These are phyloP conservation scores for Citrus medica DNA, from an alignment of 345 rosid species.

Conservation along the genomic window DNA sequence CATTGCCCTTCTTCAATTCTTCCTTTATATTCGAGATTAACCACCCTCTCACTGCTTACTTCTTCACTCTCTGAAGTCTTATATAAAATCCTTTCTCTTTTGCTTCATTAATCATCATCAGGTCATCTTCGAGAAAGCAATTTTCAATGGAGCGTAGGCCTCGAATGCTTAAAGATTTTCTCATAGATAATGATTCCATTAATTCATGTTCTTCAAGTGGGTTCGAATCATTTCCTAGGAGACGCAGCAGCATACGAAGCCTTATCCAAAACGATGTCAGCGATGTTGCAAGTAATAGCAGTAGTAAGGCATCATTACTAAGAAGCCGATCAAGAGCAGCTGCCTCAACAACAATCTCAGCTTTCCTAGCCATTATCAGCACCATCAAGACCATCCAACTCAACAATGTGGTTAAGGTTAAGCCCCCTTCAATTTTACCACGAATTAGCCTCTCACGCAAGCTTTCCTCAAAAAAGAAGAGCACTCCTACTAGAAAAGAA, in stretches of 20 bases:
- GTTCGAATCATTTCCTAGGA: constrained; percentile 36
- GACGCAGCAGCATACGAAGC: constrained; percentile 1
- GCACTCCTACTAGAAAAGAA: not conserved
- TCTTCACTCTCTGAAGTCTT: not conserved
- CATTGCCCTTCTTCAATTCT: not conserved
- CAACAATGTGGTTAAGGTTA: constrained; percentile 14
- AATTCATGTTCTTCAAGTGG: constrained; percentile 40
- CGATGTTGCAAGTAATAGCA: too few relatives aligned
- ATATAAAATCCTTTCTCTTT: too few relatives aligned
- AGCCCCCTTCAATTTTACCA: constrained; percentile 41
- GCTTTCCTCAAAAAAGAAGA: constrained; percentile 26
- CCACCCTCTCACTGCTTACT: constrained; percentile 18
- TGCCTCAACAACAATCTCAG: constrained; percentile 22
- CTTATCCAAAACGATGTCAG: constrained; percentile 12
- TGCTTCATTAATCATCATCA: not conserved
- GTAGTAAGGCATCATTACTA: constrained; percentile 16
- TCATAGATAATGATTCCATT: constrained; percentile 43
- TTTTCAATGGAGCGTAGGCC: constrained; percentile 30
- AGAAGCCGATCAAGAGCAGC: constrained; percentile 44
- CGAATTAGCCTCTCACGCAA: constrained; percentile 45
- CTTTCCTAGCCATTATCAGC: constrained; percentile 48
- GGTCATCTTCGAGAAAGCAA: constrained; percentile 22
- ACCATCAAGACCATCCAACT: constrained; percentile 46
- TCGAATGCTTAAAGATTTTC: constrained; percentile 76
- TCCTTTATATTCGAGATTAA: constrained; percentile 13